Conservation (phyloP, 306 rosid species). For the Neltuma alba region DNA sequence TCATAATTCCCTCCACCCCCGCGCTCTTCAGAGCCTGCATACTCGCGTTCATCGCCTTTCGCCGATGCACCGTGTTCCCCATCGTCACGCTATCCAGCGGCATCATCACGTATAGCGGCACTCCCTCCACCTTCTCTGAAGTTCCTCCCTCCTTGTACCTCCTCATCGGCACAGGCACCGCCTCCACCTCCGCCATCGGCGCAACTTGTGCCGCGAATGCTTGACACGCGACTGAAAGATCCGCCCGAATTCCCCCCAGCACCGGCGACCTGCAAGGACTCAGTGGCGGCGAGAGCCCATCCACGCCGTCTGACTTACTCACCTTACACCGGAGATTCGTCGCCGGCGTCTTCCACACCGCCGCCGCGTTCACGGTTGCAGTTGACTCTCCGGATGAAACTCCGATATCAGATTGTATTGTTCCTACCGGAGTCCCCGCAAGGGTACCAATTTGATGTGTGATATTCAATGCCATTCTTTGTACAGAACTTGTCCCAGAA, state of each 20-base stretch:
- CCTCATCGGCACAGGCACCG: slow-evolving; percentile 19
- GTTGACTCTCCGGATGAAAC: slow-evolving; percentile 38
- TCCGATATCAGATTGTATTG: slow-evolving; percentile 10
- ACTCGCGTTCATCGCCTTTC: slow-evolving; percentile 87
- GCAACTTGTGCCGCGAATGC: slow-evolving; percentile 60
- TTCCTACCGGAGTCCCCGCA: slow-evolving; percentile 39
- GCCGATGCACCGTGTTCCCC: slow-evolving; percentile 74
- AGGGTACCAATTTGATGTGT: slow-evolving; percentile 62
- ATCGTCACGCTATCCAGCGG: slow-evolving; percentile 88
- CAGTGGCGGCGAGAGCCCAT: slow-evolving; percentile 45
- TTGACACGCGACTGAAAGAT: slow-evolving; percentile 68
- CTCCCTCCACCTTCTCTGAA: slow-evolving; percentile 47
- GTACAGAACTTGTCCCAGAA: slow-evolving; percentile 12
- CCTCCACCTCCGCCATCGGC: not conserved
- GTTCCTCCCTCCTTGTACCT: slow-evolving; percentile 38
- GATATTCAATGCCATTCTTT: slow-evolving; percentile 62
- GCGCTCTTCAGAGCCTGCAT: slow-evolving; percentile 89
- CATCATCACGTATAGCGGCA: slow-evolving; percentile 97
- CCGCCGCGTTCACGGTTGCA: slow-evolving; percentile 43
- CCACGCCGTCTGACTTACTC: slow-evolving; percentile 34
- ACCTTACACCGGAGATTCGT: slow-evolving; percentile 43
- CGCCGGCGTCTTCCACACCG: slow-evolving; percentile 51
- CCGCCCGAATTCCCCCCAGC: slow-evolving; percentile 48
- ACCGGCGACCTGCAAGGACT: slow-evolving; percentile 65
- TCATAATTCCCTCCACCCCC: slow-evolving; percentile 92